Percentiles rank a stretch among this genome's conserved stretches.
Evolutionary conservation across 2,329 filamentous ascomycete genomes (phyloP).

Genomic region (Neonectria ditissima): DNA sequence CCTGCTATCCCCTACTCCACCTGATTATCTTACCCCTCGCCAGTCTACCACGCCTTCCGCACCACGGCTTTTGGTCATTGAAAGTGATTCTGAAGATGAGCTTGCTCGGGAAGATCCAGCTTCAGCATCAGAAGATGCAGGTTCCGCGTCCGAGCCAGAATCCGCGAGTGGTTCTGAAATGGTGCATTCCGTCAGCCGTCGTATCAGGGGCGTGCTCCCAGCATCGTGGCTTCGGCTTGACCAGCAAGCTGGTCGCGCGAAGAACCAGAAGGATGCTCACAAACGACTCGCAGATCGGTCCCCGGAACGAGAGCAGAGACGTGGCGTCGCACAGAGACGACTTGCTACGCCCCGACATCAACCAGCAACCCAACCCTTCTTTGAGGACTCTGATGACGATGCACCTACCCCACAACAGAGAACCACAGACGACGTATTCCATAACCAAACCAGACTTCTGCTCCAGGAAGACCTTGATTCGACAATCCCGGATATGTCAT

Average conservation of each 20-base stretch:
- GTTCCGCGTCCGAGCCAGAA: slow-evolving; percentile 42
- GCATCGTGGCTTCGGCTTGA: slow-evolving; percentile 76
- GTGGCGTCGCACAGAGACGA: slow-evolving; percentile 63
- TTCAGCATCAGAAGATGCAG: slow-evolving; percentile 15
- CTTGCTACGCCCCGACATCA: slow-evolving; percentile 45
- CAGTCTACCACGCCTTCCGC: slow-evolving; percentile 14
- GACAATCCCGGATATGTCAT: background rate
- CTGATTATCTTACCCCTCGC: too few relatives aligned
- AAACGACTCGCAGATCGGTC: slow-evolving; percentile 48
- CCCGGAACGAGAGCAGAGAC: slow-evolving; percentile 55
- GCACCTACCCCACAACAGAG: slow-evolving; percentile 35
- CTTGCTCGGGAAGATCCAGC: slow-evolving; percentile 22
- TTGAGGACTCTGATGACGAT: slow-evolving; percentile 61
- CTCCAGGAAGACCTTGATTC: slow-evolving; percentile 27
- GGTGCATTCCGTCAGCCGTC: slow-evolving; percentile 55
- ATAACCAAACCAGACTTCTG: slow-evolving; percentile 45
- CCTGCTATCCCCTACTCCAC: background rate
- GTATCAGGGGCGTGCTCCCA: slow-evolving; percentile 71
- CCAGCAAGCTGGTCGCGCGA: slow-evolving; percentile 55
- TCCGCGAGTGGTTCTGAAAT: slow-evolving; percentile 57
- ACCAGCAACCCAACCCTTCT: slow-evolving; percentile 52
- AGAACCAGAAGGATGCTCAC: slow-evolving; percentile 44
- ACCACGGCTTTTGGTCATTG: slow-evolving; percentile 25
- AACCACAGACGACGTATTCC: slow-evolving; percentile 41
- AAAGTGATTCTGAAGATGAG: slow-evolving; percentile 44